phyloP scores from a whole-genome alignment of 495 filamentous ascomycete species.

The Aspergillus homomorphus region DNA sequence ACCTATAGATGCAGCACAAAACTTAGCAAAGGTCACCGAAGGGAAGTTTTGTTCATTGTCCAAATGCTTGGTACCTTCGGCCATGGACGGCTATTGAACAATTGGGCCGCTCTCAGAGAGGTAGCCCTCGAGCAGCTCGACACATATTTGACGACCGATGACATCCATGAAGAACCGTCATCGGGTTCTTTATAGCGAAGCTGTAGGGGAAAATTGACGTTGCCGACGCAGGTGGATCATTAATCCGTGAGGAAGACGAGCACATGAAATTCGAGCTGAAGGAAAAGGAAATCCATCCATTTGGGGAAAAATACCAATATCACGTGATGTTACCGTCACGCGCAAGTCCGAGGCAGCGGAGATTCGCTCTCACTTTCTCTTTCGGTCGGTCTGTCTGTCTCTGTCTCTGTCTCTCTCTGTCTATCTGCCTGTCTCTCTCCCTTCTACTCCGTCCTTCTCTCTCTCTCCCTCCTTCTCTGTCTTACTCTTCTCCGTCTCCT shows the following conservation, averaged over 20 bases:
- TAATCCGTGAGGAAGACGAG: neutral
- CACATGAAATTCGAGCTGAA: neutral
- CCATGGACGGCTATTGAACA: constrained; percentile 23
- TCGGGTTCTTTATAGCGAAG: constrained; percentile 2
- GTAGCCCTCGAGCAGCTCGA: constrained; percentile 39
- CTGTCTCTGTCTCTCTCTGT: neutral
- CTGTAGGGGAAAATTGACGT: neutral
- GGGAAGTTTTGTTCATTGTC: neutral
- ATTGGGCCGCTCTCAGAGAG: constrained; percentile 37
- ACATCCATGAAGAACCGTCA: constrained; percentile 47
- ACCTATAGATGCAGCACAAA: neutral
- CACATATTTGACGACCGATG: constrained; percentile 45
- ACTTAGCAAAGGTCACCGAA: constrained; percentile 3
- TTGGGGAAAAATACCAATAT: constrained; percentile 28
- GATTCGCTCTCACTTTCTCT: neutral
- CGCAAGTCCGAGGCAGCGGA: neutral
- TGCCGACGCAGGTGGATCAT: too few relatives aligned
- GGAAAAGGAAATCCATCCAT: neutral
- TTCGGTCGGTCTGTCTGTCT: too few relatives aligned
- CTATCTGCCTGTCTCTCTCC: constrained; percentile 11
- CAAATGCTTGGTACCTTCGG: constrained; percentile 25
- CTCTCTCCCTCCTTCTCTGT: constrained; percentile 12
- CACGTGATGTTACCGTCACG: constrained; percentile 40
- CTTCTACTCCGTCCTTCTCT: constrained; percentile 8
- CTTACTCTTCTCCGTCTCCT: neutral